Evolutionary conservation across 2,329 filamentous ascomycete genomes (phyloP).

Genomic region (Cladosporium cucumerinum): DNA sequence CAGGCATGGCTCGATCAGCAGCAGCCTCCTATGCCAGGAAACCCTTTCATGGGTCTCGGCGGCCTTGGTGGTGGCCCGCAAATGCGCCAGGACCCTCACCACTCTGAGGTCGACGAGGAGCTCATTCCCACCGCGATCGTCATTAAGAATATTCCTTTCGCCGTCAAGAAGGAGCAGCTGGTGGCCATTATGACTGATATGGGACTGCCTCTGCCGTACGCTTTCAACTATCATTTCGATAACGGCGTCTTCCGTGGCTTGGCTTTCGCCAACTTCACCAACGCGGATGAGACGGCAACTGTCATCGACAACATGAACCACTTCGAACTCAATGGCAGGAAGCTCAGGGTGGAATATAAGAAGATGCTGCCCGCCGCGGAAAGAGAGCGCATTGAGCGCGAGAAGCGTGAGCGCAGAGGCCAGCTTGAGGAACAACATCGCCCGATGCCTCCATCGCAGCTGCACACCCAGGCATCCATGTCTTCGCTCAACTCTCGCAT

Average conservation of each 20-base stretch:
- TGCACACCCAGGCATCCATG: constrained; percentile 83
- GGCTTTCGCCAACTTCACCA: constrained; percentile 97
- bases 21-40: constrained; percentile 41
- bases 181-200: constrained; percentile 92
- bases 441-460: constrained; percentile 59
- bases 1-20: constrained; percentile 63
- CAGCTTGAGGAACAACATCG: constrained; percentile 97
- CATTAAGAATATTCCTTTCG: constrained; percentile 99
- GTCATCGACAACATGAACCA: constrained; percentile 96
- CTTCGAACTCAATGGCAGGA: constrained; percentile 89
- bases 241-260: constrained; percentile 94
- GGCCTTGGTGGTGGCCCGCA: constrained; percentile 32
- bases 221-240: constrained; percentile 99
- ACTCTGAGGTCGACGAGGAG: constrained; percentile 67
- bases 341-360: constrained; percentile 96
- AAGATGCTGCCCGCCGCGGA: constrained; percentile 97
- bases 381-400: constrained; percentile 90
- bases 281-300: constrained; percentile 83
- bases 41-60: constrained; percentile 44
- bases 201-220: constrained; percentile 89
- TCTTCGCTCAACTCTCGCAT: constrained; percentile 65
- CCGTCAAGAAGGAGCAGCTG: constrained; percentile 93
- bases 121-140: constrained; percentile 97
- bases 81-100: constrained; percentile 45
- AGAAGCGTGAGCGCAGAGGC: constrained; percentile 92